phyloP scores from a whole-genome alignment of 1,284 basidiomycete genomes.

The Sanguinoderma infundibulare region DNA sequence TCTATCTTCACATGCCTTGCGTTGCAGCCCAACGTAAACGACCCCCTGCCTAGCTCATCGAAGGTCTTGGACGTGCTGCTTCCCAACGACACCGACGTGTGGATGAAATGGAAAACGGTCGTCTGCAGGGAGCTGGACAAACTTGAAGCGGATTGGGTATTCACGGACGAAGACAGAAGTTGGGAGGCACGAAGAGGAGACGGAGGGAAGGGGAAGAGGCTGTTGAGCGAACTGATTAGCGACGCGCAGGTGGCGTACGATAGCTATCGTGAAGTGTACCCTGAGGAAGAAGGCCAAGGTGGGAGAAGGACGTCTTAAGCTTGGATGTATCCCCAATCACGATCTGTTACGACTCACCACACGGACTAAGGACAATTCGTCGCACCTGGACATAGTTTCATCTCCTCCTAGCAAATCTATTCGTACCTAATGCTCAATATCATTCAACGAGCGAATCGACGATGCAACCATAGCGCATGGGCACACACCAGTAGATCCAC shows the following conservation, averaged over 20 bases:
- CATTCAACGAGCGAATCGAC: too few relatives aligned
- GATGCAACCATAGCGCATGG: too few relatives aligned
- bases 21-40: slow-evolving; percentile 1
- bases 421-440: too few relatives aligned
- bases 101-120: slow-evolving; percentile 1
- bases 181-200: not conserved
- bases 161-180: too few relatives aligned
- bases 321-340: not conserved
- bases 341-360: too few relatives aligned
- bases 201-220: not conserved
- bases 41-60: slow-evolving; percentile 8
- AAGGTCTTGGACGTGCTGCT: slow-evolving; percentile 23
- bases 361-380: not conserved
- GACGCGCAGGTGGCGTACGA: not conserved
- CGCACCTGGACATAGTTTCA: too few relatives aligned
- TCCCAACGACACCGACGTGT: slow-evolving; percentile 21
- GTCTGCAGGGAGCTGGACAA: not conserved
- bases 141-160: not conserved
- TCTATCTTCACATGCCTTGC: slow-evolving; percentile 16
- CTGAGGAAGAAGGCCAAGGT: not conserved
- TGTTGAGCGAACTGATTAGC: not conserved
- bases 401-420: too few relatives aligned
- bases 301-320: not conserved
- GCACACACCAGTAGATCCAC: too few relatives aligned
- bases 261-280: not conserved